These are phyloP conservation scores for Aureobasidium sp. DNA, from an alignment of 2,329 filamentous ascomycete species.

Conservation along the genomic window DNA sequence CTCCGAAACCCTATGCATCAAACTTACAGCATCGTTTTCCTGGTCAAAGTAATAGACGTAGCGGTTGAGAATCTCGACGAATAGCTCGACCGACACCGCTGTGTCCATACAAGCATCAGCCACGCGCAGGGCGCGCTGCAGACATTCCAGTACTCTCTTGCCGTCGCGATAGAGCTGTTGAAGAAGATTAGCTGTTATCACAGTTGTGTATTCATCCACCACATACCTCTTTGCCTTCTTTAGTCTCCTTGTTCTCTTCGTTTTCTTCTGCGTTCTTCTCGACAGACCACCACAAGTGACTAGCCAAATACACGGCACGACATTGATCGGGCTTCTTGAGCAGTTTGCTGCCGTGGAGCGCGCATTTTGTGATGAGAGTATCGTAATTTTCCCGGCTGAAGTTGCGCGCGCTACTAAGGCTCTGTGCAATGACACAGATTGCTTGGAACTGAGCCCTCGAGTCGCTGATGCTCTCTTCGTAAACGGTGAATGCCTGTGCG, in stretches of 20 bases:
- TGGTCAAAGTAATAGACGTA: conserved; percentile 99
- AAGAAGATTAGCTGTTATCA: background rate
- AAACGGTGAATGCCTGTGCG: conserved; percentile 94
- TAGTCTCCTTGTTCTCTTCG: conserved; percentile 25
- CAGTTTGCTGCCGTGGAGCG: conserved; percentile 91
- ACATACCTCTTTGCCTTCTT: conserved; percentile 14
- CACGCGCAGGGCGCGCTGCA: conserved; percentile 89
- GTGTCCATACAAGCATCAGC: conserved; percentile 99
- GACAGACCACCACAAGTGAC: conserved; percentile 96
- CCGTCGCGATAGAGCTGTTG: conserved; percentile 85
- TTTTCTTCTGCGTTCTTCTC: conserved; percentile 73
- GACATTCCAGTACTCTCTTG: conserved; percentile 90
- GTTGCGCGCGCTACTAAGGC: conserved; percentile 77
- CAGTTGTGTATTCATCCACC: background rate
- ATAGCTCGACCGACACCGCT: conserved; percentile 90
- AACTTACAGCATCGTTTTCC: conserved; percentile 80
- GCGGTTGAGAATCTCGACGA: conserved; percentile 95
- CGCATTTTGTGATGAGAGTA: conserved; percentile 94
- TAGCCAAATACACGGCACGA: conserved; percentile 89
- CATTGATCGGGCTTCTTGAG: conserved; percentile 98
- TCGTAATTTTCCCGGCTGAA: conserved; percentile 98
- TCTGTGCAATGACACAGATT: conserved; percentile 86
- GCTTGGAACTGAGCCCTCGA: conserved; percentile 97
- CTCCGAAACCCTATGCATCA: background rate
- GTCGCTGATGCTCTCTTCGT: conserved; percentile 92